phyloP scores from a whole-genome alignment of 2,329 filamentous ascomycete species.

The Gnomoniopsis sp. region DNA sequence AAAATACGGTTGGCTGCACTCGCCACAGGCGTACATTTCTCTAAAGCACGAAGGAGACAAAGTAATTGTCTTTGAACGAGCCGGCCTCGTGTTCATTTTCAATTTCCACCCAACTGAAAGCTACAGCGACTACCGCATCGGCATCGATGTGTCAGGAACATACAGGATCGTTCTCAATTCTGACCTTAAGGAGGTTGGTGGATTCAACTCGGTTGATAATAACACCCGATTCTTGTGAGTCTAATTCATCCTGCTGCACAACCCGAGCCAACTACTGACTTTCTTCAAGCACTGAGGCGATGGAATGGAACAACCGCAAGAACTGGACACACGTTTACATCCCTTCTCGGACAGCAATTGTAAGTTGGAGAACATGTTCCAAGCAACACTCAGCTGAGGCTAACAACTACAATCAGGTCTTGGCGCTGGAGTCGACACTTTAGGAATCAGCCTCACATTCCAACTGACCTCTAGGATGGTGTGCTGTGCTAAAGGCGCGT shows the following conservation, averaged over 20 bases:
- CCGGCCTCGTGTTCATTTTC: conserved; percentile 87
- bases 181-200: conserved; percentile 75
- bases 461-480: no score
- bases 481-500: no score
- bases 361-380: conserved; percentile 40
- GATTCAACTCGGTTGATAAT: conserved; percentile 72
- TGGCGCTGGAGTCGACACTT: conserved; percentile 47
- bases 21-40: conserved; percentile 84
- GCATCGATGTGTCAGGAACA: conserved; percentile 78
- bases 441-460: not conserved
- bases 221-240: conserved; percentile 72
- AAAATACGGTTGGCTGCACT: conserved; percentile 87
- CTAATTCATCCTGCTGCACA: not conserved
- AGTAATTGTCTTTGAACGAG: conserved; percentile 92
- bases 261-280: not conserved
- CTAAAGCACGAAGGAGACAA: conserved; percentile 94
- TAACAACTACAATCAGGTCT: conserved; percentile 38
- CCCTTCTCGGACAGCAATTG: conserved; percentile 77
- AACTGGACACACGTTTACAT: conserved; percentile 95
- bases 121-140: conserved; percentile 89
- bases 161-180: conserved; percentile 84
- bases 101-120: conserved; percentile 88
- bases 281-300: conserved; percentile 61
- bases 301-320: conserved; percentile 84
- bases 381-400: not conserved